These are phyloP conservation scores for Tetraselmis striata DNA, from an alignment of 139 green algal genomes.

Conservation along the genomic window DNA sequence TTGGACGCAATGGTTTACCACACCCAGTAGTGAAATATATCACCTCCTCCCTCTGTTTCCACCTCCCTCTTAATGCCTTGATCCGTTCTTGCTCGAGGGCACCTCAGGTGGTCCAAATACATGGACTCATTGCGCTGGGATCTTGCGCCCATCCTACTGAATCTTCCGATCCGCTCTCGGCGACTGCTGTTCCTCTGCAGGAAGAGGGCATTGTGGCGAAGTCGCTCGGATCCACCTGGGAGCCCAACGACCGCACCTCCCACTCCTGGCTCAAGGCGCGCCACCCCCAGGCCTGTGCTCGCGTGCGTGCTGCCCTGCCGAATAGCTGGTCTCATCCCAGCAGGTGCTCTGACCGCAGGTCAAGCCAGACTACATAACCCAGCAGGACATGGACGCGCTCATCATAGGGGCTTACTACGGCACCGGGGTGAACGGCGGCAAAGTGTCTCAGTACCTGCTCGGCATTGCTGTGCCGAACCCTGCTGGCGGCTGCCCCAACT, in stretches of 20 bases:
- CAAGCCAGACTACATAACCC: constrained; percentile 64
- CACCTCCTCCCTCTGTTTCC: too few relatives aligned
- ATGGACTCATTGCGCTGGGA: too few relatives aligned
- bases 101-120: too few relatives aligned
- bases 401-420: constrained; percentile 62
- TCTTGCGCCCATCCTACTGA: too few relatives aligned
- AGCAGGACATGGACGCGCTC: constrained; percentile 61
- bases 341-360: constrained; percentile 21
- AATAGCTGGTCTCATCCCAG: too few relatives aligned
- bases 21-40: too few relatives aligned
- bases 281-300: neutral
- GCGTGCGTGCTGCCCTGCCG: neutral
- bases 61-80: too few relatives aligned
- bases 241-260: constrained; percentile 51
- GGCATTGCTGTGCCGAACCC: constrained; percentile 37
- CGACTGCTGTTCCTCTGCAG: too few relatives aligned
- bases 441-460: constrained; percentile 62
- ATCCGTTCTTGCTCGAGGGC: too few relatives aligned
- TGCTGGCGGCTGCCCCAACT: constrained; percentile 7
- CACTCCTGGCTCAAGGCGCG: constrained; percentile 53
- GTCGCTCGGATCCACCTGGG: constrained; percentile 57
- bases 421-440: constrained; percentile 20
- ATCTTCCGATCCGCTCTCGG: too few relatives aligned
- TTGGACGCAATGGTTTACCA: too few relatives aligned
- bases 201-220: constrained; percentile 87